These are phyloP conservation scores for Tolypocladium pustulatum DNA, from an alignment of 2,329 filamentous ascomycete genomes.

Conservation along the genomic window DNA sequence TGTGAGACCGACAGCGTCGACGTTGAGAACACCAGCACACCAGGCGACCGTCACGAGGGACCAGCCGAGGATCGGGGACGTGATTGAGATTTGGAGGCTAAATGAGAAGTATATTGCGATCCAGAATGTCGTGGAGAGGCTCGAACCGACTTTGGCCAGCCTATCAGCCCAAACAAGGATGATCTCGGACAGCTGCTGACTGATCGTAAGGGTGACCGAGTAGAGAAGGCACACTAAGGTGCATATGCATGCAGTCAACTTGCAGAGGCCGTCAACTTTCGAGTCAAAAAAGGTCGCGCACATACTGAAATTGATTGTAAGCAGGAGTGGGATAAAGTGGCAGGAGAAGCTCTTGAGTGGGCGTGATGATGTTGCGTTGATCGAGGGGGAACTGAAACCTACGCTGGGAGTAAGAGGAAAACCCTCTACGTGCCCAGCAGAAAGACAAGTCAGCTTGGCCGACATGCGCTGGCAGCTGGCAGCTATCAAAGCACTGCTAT, in stretches of 20 bases:
- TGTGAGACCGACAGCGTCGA: not conserved
- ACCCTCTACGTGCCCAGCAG: not conserved
- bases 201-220: not conserved
- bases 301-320: not conserved
- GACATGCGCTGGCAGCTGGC: not conserved
- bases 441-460: not conserved
- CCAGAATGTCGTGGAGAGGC: not conserved
- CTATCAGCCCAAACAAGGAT: not conserved
- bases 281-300: not conserved
- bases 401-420: not conserved
- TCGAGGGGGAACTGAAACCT: not conserved
- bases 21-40: not conserved
- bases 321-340: not conserved
- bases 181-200: not conserved
- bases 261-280: not conserved
- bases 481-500: not conserved
- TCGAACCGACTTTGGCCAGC: not conserved
- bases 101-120: not conserved
- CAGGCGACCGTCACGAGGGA: not conserved
- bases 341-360: not conserved
- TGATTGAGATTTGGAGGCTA: not conserved
- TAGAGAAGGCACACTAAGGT: not conserved
- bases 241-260: not conserved
- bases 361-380: not conserved
- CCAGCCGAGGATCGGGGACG: not conserved